Conservation (phyloP, 2,329 filamentous ascomycete species). For the Shiraia sp. region DNA sequence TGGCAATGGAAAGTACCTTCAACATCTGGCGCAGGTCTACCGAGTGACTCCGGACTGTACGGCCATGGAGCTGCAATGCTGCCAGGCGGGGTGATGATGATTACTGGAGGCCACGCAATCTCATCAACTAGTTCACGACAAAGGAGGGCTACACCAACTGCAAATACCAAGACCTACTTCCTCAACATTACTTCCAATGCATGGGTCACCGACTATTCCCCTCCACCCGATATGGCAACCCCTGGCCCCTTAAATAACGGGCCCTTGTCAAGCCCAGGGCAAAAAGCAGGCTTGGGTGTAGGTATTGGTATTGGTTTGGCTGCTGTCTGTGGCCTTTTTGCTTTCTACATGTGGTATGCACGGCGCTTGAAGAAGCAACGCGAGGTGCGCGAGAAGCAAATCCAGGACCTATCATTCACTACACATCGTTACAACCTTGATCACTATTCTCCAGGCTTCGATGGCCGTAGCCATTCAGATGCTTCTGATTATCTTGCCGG, state of each 20-base stretch:
- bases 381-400: constrained; percentile 56
- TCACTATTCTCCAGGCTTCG: constrained; percentile 42
- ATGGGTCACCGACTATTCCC: constrained; percentile 62
- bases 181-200: constrained; percentile 64
- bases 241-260: constrained; percentile 26
- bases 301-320: constrained; percentile 51
- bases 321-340: constrained; percentile 46
- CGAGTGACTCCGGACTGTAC: constrained; percentile 56
- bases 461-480: constrained; percentile 47
- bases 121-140: constrained; percentile 39
- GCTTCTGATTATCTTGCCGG: constrained; percentile 38
- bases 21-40: constrained; percentile 49
- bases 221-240: constrained; percentile 41
- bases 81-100: constrained; percentile 64
- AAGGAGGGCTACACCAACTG: constrained; percentile 40
- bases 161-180: constrained; percentile 57
- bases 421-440: constrained; percentile 51
- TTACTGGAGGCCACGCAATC: constrained; percentile 62
- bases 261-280: constrained; percentile 47
- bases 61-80: constrained; percentile 66
- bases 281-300: constrained; percentile 51
- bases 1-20: constrained; percentile 73
- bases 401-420: constrained; percentile 57
- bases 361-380: constrained; percentile 46
- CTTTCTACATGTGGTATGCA: constrained; percentile 54